Percentiles rank a stretch among this genome's conserved stretches.
phyloP scores from a whole-genome alignment of 192 early-diverging fungal species.

The Spizellomyces sp. region DNA sequence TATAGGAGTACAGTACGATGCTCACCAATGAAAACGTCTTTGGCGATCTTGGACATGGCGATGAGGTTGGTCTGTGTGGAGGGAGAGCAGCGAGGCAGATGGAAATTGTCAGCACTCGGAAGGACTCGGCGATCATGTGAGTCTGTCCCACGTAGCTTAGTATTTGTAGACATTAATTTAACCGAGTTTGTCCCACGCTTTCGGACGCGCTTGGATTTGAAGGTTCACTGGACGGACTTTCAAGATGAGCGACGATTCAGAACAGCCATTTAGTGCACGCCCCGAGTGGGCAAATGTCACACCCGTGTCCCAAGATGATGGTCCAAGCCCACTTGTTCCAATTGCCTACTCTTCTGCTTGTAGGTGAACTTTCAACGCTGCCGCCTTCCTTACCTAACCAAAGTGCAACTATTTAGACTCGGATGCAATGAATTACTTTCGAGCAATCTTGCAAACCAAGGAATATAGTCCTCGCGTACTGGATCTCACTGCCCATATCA shows the following conservation, averaged over 20 bases:
- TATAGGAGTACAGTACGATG: neutral
- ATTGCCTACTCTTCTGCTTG: constrained; percentile 80
- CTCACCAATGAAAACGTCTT: constrained; percentile 6
- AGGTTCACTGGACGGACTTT: no score
- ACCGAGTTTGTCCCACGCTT: no score
- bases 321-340: constrained; percentile 76
- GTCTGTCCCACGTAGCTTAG: no score
- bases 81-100: no score
- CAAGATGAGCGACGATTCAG: neutral
- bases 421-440: constrained; percentile 84
- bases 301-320: constrained; percentile 78
- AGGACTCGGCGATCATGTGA: no score
- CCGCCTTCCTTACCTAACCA: neutral
- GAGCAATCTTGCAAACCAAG: constrained; percentile 69
- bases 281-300: constrained; percentile 58
- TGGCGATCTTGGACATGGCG: constrained; percentile 2
- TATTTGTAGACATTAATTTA: no score
- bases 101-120: no score
- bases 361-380: constrained; percentile 36
- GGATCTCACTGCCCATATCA: constrained; percentile 76
- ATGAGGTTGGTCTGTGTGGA: neutral
- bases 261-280: constrained; percentile 15
- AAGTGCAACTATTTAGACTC: constrained; percentile 42
- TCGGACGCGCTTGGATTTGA: no score
- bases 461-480: constrained; percentile 83